These are phyloP conservation scores for Tetrapisispora nanseiensis DNA, from an alignment of 805 yeast species.

Conservation along the genomic window DNA sequence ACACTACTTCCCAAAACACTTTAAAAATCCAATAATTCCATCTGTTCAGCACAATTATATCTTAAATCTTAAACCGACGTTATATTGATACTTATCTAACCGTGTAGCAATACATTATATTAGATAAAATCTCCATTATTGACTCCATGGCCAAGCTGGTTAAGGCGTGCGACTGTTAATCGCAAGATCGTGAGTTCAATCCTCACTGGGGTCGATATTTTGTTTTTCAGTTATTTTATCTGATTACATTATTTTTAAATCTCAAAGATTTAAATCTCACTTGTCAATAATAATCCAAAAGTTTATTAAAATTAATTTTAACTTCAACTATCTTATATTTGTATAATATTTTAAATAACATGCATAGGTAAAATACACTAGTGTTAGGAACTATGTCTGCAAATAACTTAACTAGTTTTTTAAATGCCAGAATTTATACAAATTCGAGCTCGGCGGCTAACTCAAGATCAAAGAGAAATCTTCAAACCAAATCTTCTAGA, in stretches of 20 bases:
- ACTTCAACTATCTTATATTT: too few species aligned
- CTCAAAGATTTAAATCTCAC: neutral
- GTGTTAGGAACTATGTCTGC: slow-evolving; percentile 8
- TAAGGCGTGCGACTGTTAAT: slow-evolving; percentile 58
- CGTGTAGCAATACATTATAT: too few species aligned
- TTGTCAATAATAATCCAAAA: neutral
- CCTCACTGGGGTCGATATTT: slow-evolving; percentile 45
- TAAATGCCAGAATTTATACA: slow-evolving; percentile 8
- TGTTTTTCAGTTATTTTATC: too few species aligned
- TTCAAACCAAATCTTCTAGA: slow-evolving; percentile 1
- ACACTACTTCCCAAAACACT: too few species aligned
- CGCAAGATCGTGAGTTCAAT: slow-evolving; percentile 55
- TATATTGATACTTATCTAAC: too few species aligned
- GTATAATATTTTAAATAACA: too few species aligned
- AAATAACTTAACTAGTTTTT: slow-evolving; percentile 11
- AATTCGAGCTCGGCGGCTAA: slow-evolving; percentile 7
- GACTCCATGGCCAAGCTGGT: slow-evolving; percentile 54
- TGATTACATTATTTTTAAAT: too few species aligned
- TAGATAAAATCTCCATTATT: too few species aligned
- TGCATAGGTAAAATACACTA: too few species aligned
- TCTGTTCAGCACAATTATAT: too few species aligned
- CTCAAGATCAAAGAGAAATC: neutral
- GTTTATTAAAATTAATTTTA: neutral
- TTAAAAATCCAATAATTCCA: too few species aligned
- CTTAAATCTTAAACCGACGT: too few species aligned